Evolutionary conservation across 768 basidiomycete genomes (phyloP).

Genomic region (Lenzites betulinus): DNA sequence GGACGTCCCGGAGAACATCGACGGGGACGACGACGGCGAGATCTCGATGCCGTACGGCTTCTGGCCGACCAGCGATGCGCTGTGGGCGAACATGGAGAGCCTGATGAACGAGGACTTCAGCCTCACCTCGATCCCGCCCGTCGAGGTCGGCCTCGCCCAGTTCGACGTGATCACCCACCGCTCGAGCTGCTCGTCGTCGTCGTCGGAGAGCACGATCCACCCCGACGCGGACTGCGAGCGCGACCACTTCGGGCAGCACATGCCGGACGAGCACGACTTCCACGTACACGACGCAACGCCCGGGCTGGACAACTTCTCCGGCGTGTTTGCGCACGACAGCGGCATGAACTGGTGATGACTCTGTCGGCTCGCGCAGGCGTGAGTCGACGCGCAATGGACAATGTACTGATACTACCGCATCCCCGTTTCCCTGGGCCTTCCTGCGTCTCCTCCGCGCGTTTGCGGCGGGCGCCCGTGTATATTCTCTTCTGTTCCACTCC

Average conservation of each 20-base stretch:
- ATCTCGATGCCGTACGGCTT: slow-evolving; percentile 27
- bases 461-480: slow-evolving; percentile 9
- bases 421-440: slow-evolving; percentile 8
- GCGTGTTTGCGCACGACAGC: slow-evolving; percentile 39
- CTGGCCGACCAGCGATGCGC: slow-evolving; percentile 34
- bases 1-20: slow-evolving; percentile 34
- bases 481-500: slow-evolving; percentile 7
- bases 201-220: slow-evolving; percentile 15
- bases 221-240: slow-evolving; percentile 27
- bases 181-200: slow-evolving; percentile 13
- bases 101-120: slow-evolving; percentile 69
- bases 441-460: slow-evolving; percentile 6
- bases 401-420: slow-evolving; percentile 28
- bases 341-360: slow-evolving; percentile 38
- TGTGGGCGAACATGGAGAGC: slow-evolving; percentile 36
- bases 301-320: slow-evolving; percentile 39
- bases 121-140: slow-evolving; percentile 61
- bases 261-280: slow-evolving; percentile 33
- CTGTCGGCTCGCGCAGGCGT: slow-evolving; percentile 35
- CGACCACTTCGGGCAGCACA: slow-evolving; percentile 10
- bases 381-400: slow-evolving; percentile 32
- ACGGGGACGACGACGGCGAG: slow-evolving; percentile 27
- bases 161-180: slow-evolving; percentile 33
- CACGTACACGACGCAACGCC: slow-evolving; percentile 28
- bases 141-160: slow-evolving; percentile 59